Percentiles rank a stretch among this genome's conserved stretches.
Evolutionary conservation across 163 green algal species (phyloP).

Genomic region (Botryococcus braunii): DNA sequence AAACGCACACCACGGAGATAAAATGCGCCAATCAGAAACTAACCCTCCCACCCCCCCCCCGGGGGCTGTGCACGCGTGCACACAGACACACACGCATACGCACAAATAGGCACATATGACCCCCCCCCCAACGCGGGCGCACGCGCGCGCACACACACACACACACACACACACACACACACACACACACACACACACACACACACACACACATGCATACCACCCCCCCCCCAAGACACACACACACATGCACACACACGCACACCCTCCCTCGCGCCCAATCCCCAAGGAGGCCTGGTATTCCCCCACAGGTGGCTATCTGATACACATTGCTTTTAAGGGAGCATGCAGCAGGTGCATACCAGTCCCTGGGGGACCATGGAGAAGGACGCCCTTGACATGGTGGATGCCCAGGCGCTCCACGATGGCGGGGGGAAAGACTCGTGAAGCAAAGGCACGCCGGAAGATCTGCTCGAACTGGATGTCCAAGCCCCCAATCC

Average conservation of each 20-base stretch:
- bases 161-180: too few species aligned
- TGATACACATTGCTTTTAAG: not conserved
- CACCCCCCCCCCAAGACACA: not conserved
- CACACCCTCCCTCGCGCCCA: slow-evolving; percentile 4
- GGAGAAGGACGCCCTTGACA: slow-evolving; percentile 80
- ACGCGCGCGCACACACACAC: too few species aligned
- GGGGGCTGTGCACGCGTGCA: too few species aligned
- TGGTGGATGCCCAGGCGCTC: slow-evolving; percentile 81
- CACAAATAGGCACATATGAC: too few species aligned
- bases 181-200: too few species aligned
- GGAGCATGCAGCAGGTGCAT: not conserved
- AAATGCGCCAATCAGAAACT: too few species aligned
- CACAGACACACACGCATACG: too few species aligned
- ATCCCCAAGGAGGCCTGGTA: too few species aligned
- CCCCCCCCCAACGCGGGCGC: too few species aligned
- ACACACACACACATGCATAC: too few species aligned
- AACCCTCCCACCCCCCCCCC: too few species aligned
- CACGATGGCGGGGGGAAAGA: slow-evolving; percentile 83
- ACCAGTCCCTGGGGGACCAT: slow-evolving; percentile 68
- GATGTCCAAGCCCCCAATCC: slow-evolving; percentile 90
- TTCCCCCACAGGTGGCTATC: not conserved
- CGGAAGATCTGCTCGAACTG: slow-evolving; percentile 98
- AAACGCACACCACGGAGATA: too few species aligned
- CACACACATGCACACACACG: not conserved
- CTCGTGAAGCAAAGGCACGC: slow-evolving; percentile 88